Evolutionary conservation across 257 asterid species (phyloP), one percentile per base, ranked within the genome.

Genomic region (Gardenia jasminoides): DNA sequence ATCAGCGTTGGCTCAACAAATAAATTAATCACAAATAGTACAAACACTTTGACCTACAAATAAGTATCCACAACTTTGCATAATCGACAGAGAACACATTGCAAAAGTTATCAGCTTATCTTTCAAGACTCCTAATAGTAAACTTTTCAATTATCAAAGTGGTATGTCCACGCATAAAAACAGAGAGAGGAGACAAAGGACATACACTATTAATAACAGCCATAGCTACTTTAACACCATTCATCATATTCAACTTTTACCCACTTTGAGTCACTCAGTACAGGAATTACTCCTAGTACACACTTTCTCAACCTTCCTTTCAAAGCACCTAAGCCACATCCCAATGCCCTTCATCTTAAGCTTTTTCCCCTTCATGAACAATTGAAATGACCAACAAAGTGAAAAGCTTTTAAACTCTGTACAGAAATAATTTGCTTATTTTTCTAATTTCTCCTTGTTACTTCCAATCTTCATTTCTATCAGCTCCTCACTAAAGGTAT

Each of bases 231-330:
- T 62, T 7, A 62, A 62, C 33, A 11, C 31, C 36, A 8, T 62
- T 26, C 67, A 62, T 62, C 67, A 62, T n/a, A 62, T 62, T 62
- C 67, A 62, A 26, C 33, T 62, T 62, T n/a, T 62, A 10, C 67
- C 67, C 19, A 22, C 65, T 8, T 61, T 62, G 67, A n/a, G 36
- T 26, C 67, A 36, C 67, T 33, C 10, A 10, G 12, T 2, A 10
- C 67, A 62, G 1, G 36, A 26, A 17, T 62, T 10, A 62, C 19
- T 62, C 67, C 67, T 9, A 62, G 15, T 2, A 62, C 12, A 62
- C 36, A 62, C 36, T 28, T 2, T 12, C 33, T 11, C 61, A 10
- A 24, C n/a, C 66, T 59, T 59, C 66, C 30, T 24, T 59, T 22
- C 36, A 62, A 16, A 62, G 10, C 2, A 62, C 28, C 16, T 62